Base-by-base conservation (phyloP, 495 filamentous ascomycete species). In the Trichoderma orchidacearum region DNA sequence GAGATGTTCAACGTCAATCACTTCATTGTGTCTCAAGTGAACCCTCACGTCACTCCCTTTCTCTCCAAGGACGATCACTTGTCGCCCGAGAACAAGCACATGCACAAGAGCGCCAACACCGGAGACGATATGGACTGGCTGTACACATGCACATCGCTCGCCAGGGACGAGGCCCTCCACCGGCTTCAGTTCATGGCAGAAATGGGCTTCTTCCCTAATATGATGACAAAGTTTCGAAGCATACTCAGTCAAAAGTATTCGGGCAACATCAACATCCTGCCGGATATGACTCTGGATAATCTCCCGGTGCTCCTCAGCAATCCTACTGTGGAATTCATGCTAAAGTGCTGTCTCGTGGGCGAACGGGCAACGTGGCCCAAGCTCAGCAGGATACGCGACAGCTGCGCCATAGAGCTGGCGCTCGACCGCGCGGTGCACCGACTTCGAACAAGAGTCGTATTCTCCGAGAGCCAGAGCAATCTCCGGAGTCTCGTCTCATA, bases 1-100 rank as follows among this genome's bases (percentile, higher is more conserved):
- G 91, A 96, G 61, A 92, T 96, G 87, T 95, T 96, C 71, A 95
- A 96, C 64, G 90, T 96, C 70, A 97, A 96, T 64, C 90, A 96
- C 64, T 96, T 95, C 65, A 96, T 97, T 63, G 92, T 96, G 30
- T 95, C 90, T 0, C 92, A 97, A 64, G 89, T 94, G 48, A 96
- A 96, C 63, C 92, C 92, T 1, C 92, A 96, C 61, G 86, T 96
- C 29, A 84, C 94, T 0, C 90, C 91, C 6, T 95, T 97, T 59
- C 74, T 96, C 17, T 70, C 78, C 23, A 86, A 84, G 61, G 85
- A 91, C 57, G 84, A 87, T 56, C 77, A 78, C 11, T 70, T 77
- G 0, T 70, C 5, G 67, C 72, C 48, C 51, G 64, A 29, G 53
- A 67, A 0, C 4, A 21, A 56, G 21, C 66, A 63, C 45, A 74